phyloP scores from a whole-genome alignment of 108 stramenopile genomes.

The Hondaea fermentalgiana region DNA sequence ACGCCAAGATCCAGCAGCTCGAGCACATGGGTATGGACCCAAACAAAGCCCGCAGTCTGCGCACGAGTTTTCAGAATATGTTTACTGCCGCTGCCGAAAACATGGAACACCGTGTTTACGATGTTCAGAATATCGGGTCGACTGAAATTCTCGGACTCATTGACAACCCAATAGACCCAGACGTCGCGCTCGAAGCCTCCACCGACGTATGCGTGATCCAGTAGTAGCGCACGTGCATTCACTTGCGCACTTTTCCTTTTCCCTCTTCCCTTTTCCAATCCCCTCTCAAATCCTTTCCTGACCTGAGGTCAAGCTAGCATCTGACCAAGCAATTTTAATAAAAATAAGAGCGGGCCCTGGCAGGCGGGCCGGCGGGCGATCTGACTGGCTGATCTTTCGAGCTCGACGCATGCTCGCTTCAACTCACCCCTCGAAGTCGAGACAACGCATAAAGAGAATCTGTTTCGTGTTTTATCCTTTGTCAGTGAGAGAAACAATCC shows the following conservation, averaged over 20 bases:
- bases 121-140: not conserved
- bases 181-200: not conserved
- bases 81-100: not conserved
- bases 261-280: not conserved
- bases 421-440: no score
- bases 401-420: no score
- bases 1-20: not conserved
- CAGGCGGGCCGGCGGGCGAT: no score
- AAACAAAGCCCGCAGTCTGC: not conserved
- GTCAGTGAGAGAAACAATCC: no score
- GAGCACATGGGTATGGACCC: not conserved
- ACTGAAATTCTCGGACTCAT: not conserved
- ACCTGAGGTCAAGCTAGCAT: no score
- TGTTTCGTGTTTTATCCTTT: no score
- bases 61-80: not conserved
- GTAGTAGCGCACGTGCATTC: not conserved
- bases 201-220: not conserved
- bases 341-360: no score
- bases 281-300: not conserved
- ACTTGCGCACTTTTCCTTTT: not conserved
- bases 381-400: no score
- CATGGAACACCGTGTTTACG: not conserved
- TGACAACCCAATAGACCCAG: not conserved
- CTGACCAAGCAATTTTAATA: no score
- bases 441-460: no score